Evolutionary conservation across 805 yeast genomes (phyloP).

Genomic region (Suhomyces vadensis): DNA sequence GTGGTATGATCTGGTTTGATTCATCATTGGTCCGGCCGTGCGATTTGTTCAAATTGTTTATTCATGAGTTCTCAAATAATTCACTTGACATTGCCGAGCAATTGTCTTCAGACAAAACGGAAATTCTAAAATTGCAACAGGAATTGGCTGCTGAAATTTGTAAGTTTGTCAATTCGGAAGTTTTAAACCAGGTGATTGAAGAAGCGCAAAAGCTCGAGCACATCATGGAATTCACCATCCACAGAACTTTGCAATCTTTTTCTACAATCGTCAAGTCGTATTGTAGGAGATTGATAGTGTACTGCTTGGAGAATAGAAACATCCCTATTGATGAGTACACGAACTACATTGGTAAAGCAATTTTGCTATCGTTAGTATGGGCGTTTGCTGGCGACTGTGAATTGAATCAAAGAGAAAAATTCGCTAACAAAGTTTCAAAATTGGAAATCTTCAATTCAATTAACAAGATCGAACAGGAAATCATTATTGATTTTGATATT

Average conservation of each 20-base stretch:
- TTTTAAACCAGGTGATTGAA: slow-evolving; percentile 2
- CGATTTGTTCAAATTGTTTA: slow-evolving; percentile 16
- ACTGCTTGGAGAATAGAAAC: slow-evolving; percentile 9
- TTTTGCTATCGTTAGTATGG: slow-evolving; percentile 54
- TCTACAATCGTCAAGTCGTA: slow-evolving; percentile 41
- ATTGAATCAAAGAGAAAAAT: slow-evolving; percentile 35
- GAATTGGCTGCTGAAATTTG: slow-evolving; percentile 15
- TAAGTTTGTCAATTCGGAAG: slow-evolving; percentile 2
- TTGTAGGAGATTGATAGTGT: slow-evolving; percentile 23
- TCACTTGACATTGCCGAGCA: slow-evolving; percentile 13
- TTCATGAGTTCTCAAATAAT: slow-evolving; percentile 18
- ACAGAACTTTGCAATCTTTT: slow-evolving; percentile 41
- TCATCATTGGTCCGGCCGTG: slow-evolving; percentile 20
- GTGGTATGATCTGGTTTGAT: slow-evolving; percentile 85
- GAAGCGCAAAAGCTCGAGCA: slow-evolving; percentile 40
- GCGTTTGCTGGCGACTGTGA: slow-evolving; percentile 61
- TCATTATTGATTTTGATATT: slow-evolving; percentile 43
- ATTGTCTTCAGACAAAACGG: slow-evolving; percentile 6
- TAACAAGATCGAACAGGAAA: slow-evolving; percentile 12
- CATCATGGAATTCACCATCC: slow-evolving; percentile 49
- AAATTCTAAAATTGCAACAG: slow-evolving; percentile 12
- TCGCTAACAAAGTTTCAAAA: slow-evolving; percentile 25
- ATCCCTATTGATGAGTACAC: slow-evolving; percentile 24
- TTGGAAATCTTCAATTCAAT: slow-evolving; percentile 7
- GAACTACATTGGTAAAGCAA: slow-evolving; percentile 31